Evolutionary conservation across 352 stramenopile genomes (phyloP).

Genomic region (Phytophthora nicotianae): DNA sequence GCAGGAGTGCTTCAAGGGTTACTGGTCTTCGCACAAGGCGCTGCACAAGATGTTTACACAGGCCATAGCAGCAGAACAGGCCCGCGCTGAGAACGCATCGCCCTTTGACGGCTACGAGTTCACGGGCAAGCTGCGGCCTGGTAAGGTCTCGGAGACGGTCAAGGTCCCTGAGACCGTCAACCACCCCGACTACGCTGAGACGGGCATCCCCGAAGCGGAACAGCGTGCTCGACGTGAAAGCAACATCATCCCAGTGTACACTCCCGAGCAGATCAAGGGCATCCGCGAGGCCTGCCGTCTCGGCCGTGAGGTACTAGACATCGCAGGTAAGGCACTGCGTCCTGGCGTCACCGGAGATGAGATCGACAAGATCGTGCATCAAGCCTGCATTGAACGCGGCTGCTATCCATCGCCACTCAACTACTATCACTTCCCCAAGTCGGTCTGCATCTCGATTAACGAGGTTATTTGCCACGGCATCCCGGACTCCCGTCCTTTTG

Average conservation of each 20-base stretch:
- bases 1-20: constrained; percentile 96
- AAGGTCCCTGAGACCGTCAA: constrained; percentile 81
- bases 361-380: constrained; percentile 96
- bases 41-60: constrained; percentile 95
- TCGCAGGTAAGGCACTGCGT: constrained; percentile 86
- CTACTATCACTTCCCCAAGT: constrained; percentile 98
- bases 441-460: constrained; percentile 90
- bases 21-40: constrained; percentile 96
- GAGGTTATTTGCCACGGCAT: constrained; percentile 98
- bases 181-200: constrained; percentile 91
- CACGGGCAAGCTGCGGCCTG: constrained; percentile 85
- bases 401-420: constrained; percentile 98
- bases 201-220: constrained; percentile 72
- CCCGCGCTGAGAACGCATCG: constrained; percentile 15
- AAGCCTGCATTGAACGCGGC: constrained; percentile 89
- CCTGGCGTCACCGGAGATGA: constrained; percentile 95
- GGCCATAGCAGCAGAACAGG: constrained; percentile 42
- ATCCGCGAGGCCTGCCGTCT: constrained; percentile 90
- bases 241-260: constrained; percentile 93
- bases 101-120: constrained; percentile 81
- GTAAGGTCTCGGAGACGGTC: constrained; percentile 72
- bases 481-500: constrained; percentile 93
- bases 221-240: constrained; percentile 47
- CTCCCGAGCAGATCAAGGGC: constrained; percentile 90
- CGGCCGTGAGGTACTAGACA: constrained; percentile 96